Base-by-base conservation (phyloP, 1,139 yeast genomes). In the Kurtzmaniella quercitrusa region DNA sequence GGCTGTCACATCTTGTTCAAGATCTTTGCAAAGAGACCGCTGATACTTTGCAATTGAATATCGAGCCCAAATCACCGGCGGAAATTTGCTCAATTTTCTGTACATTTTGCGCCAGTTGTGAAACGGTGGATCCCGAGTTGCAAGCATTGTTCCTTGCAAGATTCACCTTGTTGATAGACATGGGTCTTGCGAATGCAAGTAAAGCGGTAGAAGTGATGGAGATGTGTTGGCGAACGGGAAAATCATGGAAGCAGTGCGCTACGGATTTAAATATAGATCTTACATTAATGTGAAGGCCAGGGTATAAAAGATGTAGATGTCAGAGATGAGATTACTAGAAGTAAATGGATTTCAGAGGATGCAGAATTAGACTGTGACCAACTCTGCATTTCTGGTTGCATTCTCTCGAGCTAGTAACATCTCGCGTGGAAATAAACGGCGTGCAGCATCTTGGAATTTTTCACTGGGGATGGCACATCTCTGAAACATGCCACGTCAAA, bases 91-190 rank as follows among this genome's bases (percentile, higher is more conserved):
- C 79, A 2, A 67, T 79, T 1, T 77, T 80, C 47, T 76, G 82
- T 29, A 55, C 74, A 11, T 81, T 82, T 54, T 69, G 79, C 40
- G 79, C 82, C 41, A 87, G 81, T 4, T 79, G 85, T 61, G 88
- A 82, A 48, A 69, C 77, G 8, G 48, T 71, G 14, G 70, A 73
- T 44, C 53, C 53, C 1, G 54, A 56, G 1, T 54, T 58, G 46
- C 62, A 76, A 40, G 48, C 49, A 1, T 62, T 75, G 23, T 77
- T 70, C 51, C 47, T 56, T 16, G 55, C 61, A 1, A 63, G 82
- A 46, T 64, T 81, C 47, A 52, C 55, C 1, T 52, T 54, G 9
- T 56, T 81, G 44, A 64, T 63, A 7, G 60, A 59, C 10, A 63
- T 63, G 52, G 87, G 86, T 0, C 70, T 77, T 25, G 60, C 66